A percentile compares a stretch with the other conserved stretches of the same genome.
Conservation (phyloP, 2,329 filamentous ascomycete genomes). For the Colletotrichum spinosum region DNA sequence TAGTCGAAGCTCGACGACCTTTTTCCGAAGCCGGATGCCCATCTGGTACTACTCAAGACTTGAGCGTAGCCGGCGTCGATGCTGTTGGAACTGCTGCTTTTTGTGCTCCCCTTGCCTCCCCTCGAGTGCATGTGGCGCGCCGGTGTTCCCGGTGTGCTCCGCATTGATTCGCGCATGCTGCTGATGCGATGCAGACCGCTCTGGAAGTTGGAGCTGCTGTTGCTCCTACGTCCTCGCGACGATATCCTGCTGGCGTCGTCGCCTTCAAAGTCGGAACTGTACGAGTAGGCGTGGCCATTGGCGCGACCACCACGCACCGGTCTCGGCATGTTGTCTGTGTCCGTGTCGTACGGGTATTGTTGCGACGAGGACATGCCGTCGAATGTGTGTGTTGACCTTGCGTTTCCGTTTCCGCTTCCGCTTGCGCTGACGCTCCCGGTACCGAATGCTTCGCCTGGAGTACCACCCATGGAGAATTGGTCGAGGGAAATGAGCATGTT, state of each 20-base stretch:
- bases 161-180: slow-evolving; percentile 66
- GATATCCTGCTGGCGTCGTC: slow-evolving; percentile 67
- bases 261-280: slow-evolving; percentile 70
- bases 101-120: slow-evolving; percentile 76
- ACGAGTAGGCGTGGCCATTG: slow-evolving; percentile 57
- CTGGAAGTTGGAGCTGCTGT: slow-evolving; percentile 81
- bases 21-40: slow-evolving; percentile 62
- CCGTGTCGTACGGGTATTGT: slow-evolving; percentile 34
- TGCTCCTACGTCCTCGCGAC: slow-evolving; percentile 77
- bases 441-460: background rate
- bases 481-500: slow-evolving; percentile 96
- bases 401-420: slow-evolving; percentile 17
- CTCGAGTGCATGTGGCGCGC: slow-evolving; percentile 61
- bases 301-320: slow-evolving; percentile 38
- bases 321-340: slow-evolving; percentile 30
- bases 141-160: slow-evolving; percentile 52
- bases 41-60: slow-evolving; percentile 68
- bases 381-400: slow-evolving; percentile 13
- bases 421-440: background rate
- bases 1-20: slow-evolving; percentile 83
- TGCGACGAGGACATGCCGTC: slow-evolving; percentile 28
- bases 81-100: slow-evolving; percentile 77
- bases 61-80: slow-evolving; percentile 73
- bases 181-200: slow-evolving; percentile 70
- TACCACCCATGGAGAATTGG: slow-evolving; percentile 72